A percentile compares a stretch with the other conserved stretches of the same genome.
phyloP scores from a whole-genome alignment of 1,284 basidiomycete species.

The Caloboletus inedulis region DNA sequence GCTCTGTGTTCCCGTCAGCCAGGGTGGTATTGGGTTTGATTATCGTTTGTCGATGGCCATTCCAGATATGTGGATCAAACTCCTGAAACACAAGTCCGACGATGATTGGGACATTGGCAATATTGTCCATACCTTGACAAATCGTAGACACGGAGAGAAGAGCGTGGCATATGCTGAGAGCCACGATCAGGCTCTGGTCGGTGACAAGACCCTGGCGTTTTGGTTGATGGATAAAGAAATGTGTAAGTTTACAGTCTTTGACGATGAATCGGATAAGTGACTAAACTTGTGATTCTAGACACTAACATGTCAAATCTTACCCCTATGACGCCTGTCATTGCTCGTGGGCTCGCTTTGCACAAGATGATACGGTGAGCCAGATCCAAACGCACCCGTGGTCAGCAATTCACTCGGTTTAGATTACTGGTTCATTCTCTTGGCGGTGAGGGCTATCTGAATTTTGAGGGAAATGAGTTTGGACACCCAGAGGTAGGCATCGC shows the following conservation, averaged over 20 bases:
- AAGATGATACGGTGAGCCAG: conserved; percentile 89
- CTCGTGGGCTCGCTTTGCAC: conserved; percentile 89
- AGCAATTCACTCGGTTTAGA: conserved; percentile 39
- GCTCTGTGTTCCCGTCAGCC: conserved; percentile 73
- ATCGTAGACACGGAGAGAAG: conserved; percentile 87
- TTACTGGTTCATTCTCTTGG: conserved; percentile 89
- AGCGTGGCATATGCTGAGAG: conserved; percentile 95
- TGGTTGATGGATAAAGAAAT: conserved; percentile 99
- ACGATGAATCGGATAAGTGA: conserved; percentile 10
- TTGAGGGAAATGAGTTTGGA: conserved; percentile 98
- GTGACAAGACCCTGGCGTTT: conserved; percentile 97
- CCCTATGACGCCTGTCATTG: conserved; percentile 82
- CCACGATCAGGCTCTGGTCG: conserved; percentile 97
- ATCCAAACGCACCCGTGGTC: not conserved
- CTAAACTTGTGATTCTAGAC: conserved; percentile 53
- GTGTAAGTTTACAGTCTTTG: conserved; percentile 54
- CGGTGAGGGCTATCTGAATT: conserved; percentile 97
- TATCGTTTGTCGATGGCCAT: conserved; percentile 98
- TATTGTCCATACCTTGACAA: conserved; percentile 88
- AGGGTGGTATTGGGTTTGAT: conserved; percentile 95
- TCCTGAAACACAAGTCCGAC: conserved; percentile 90
- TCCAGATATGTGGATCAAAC: conserved; percentile 99
- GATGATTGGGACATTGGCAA: conserved; percentile 87
- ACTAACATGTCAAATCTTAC: conserved; percentile 94
- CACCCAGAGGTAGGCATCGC: conserved; percentile 78